phyloP scores from a whole-genome alignment of 129 eudicot genomes.

The Lonicera japonica region DNA sequence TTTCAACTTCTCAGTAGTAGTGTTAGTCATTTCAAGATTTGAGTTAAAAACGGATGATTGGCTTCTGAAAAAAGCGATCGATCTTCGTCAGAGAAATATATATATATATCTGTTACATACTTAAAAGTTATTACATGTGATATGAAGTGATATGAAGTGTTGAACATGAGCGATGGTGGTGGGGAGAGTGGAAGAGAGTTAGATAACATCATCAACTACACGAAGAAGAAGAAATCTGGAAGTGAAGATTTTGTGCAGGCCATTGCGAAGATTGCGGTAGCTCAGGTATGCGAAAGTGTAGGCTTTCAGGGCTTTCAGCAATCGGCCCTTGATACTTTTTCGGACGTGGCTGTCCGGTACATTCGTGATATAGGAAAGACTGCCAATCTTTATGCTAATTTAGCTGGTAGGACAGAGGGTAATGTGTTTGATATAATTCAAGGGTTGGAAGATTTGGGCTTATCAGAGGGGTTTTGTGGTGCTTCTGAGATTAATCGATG shows the following conservation, averaged over 20 bases:
- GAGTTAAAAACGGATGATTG: neutral
- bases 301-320: conserved; percentile 69
- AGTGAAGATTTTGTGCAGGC: conserved; percentile 41
- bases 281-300: conserved; percentile 62
- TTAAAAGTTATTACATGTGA: conserved; percentile 5
- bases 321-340: conserved; percentile 49
- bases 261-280: conserved; percentile 59
- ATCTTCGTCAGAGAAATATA: too few species aligned
- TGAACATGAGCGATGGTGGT: conserved; percentile 74
- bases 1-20: neutral
- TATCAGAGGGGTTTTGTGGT: conserved; percentile 55
- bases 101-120: too few species aligned
- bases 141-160: conserved; percentile 32
- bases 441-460: conserved; percentile 70
- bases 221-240: conserved; percentile 26
- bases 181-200: conserved; percentile 48
- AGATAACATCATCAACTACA: conserved; percentile 17
- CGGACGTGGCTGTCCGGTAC: conserved; percentile 53
- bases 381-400: conserved; percentile 41
- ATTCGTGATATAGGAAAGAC: conserved; percentile 54
- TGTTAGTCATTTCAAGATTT: neutral
- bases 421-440: conserved; percentile 67
- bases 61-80: neutral
- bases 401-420: conserved; percentile 55
- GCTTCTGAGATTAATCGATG: conserved; percentile 51